Evolutionary conservation across 2,329 filamentous ascomycete genomes (phyloP).

Genomic region (Fusarium caatingaense): DNA sequence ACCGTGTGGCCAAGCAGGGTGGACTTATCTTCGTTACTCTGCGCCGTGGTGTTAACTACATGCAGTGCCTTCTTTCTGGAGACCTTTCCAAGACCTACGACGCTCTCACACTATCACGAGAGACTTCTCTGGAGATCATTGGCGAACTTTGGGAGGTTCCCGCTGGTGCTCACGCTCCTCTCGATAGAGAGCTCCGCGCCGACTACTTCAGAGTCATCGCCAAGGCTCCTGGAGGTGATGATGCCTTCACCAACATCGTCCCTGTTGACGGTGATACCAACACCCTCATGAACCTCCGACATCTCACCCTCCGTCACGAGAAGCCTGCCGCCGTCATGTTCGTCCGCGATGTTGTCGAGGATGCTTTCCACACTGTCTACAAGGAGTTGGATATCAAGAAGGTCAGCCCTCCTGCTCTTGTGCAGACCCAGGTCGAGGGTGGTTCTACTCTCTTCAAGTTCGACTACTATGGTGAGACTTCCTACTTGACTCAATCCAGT

Average conservation of each 20-base stretch:
- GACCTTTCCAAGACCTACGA: constrained; percentile 92
- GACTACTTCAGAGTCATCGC: constrained; percentile 88
- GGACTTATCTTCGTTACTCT: constrained; percentile 87
- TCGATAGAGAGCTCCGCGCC: constrained; percentile 87
- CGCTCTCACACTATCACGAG: constrained; percentile 83
- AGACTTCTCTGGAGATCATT: constrained; percentile 86
- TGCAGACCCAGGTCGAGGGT: constrained; percentile 95
- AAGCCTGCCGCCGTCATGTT: constrained; percentile 87
- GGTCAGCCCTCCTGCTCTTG: constrained; percentile 88
- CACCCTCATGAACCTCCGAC: constrained; percentile 80
- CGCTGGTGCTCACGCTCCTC: constrained; percentile 81
- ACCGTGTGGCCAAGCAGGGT: constrained; percentile 84
- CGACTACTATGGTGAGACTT: constrained; percentile 87
- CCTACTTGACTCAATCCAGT: constrained; percentile 95
- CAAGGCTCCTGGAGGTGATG: constrained; percentile 79
- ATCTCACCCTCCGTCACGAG: constrained; percentile 87
- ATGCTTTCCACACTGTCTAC: constrained; percentile 83
- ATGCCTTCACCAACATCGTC: constrained; percentile 87
- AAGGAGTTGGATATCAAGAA: constrained; percentile 82
- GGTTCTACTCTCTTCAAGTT: constrained; percentile 91
- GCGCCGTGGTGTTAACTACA: constrained; percentile 78
- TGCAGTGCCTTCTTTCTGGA: constrained; percentile 71
- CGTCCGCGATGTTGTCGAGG: constrained; percentile 83
- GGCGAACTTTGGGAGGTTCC: constrained; percentile 88
- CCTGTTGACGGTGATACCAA: constrained; percentile 45